Evolutionary conservation across 108 stramenopile genomes (phyloP).

Genomic region (Cyclostephanos invisitatus): DNA sequence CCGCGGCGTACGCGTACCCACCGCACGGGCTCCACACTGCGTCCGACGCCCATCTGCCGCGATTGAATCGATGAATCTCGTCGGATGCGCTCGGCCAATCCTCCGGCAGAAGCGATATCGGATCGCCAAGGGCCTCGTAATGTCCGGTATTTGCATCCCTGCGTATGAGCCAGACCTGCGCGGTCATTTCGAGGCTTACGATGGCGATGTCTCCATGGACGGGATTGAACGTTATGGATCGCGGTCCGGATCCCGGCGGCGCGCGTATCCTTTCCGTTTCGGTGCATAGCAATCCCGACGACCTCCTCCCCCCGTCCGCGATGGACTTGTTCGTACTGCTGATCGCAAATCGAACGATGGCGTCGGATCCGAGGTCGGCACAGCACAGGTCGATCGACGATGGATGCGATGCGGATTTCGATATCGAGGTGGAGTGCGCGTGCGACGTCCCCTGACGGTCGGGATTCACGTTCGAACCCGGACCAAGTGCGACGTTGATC

Average conservation of each 20-base stretch:
- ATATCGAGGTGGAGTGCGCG: slow-evolving; percentile 34
- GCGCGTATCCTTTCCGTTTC: slow-evolving; percentile 41
- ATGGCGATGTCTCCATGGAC: slow-evolving; percentile 30
- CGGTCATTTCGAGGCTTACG: slow-evolving; percentile 50
- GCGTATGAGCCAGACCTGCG: slow-evolving; percentile 39
- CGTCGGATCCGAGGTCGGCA: slow-evolving; percentile 43
- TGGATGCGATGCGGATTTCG: slow-evolving; percentile 1
- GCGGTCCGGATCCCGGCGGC: slow-evolving; percentile 47
- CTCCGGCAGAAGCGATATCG: slow-evolving; percentile 40
- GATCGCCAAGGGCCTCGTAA: slow-evolving; percentile 23
- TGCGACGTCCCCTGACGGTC: slow-evolving; percentile 38
- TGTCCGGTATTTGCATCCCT: slow-evolving; percentile 27
- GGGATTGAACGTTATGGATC: slow-evolving; percentile 50
- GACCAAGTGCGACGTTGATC: slow-evolving; percentile 21
- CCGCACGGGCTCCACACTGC: slow-evolving; percentile 48
- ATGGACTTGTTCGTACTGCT: slow-evolving; percentile 7
- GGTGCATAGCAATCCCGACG: slow-evolving; percentile 17
- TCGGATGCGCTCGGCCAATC: slow-evolving; percentile 26
- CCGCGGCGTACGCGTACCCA: slow-evolving; percentile 46
- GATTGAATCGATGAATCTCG: slow-evolving; percentile 31
- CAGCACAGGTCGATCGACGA: slow-evolving; percentile 30
- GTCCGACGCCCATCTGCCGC: slow-evolving; percentile 48
- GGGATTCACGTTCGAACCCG: slow-evolving; percentile 34
- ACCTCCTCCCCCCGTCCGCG: neutral
- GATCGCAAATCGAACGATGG: slow-evolving; percentile 36